These are phyloP conservation scores for Penicillium sp. DNA, from an alignment of 2,329 filamentous ascomycete species.

Conservation along the genomic window DNA sequence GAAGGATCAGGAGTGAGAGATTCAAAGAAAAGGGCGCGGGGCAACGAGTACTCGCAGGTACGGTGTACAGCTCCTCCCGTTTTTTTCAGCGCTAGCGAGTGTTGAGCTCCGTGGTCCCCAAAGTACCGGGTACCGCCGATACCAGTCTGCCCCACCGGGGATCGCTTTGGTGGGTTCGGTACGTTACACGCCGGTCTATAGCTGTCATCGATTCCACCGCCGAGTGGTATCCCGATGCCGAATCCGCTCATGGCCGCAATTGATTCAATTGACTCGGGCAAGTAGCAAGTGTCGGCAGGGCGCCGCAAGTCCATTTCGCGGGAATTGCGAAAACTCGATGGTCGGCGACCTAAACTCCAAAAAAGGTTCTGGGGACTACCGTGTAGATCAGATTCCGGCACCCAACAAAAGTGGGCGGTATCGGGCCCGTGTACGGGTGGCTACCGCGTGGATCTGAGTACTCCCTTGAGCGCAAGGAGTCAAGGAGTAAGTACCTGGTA, in stretches of 20 bases:
- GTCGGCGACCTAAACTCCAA: background rate
- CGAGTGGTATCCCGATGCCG: background rate
- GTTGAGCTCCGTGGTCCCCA: slow-evolving; percentile 14
- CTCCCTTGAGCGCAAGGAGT: background rate
- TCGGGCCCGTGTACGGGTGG: background rate
- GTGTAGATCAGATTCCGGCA: slow-evolving; percentile 10
- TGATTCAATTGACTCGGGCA: too few species aligned
- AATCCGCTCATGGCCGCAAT: background rate
- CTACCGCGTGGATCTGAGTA: slow-evolving; percentile 9
- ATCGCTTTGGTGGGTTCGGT: background rate
- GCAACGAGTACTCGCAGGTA: slow-evolving; percentile 27
- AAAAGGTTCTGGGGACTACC: background rate
- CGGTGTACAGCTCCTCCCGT: slow-evolving; percentile 27
- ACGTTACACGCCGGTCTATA: too few species aligned
- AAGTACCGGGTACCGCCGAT: slow-evolving; percentile 25
- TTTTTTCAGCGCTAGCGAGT: slow-evolving; percentile 5
- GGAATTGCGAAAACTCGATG: background rate
- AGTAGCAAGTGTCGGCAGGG: too few species aligned
- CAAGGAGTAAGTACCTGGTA: background rate
- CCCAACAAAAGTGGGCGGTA: slow-evolving; percentile 12
- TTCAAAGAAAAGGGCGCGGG: slow-evolving; percentile 27
- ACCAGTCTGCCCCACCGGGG: slow-evolving; percentile 6
- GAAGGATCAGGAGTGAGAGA: slow-evolving; percentile 5
- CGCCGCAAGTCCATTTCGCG: background rate
- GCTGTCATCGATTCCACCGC: background rate